Conservation (phyloP, 202 grass and related monocot genomes). For the Bolboschoenoplectus hybrid region DNA sequence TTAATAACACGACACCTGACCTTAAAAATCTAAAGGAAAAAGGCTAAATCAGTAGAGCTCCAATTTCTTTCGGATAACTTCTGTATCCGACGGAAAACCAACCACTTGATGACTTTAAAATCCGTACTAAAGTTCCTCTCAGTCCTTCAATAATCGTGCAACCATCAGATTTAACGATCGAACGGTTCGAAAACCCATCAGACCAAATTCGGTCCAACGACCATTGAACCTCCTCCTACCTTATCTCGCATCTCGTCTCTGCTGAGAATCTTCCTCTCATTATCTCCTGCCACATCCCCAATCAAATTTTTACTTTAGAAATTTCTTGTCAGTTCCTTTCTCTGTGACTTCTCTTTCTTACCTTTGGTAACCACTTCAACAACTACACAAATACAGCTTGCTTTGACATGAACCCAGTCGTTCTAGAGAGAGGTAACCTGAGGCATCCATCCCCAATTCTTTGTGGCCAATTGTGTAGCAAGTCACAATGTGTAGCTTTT, state of each 20-base stretch:
- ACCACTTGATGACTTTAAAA: too few species aligned
- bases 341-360: constrained; percentile 35
- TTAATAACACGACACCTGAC: constrained; percentile 62
- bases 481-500: not conserved
- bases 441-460: not conserved
- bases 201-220: too few species aligned
- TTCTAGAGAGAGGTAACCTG: not conserved
- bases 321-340: not conserved
- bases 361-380: constrained; percentile 46
- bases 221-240: too few species aligned
- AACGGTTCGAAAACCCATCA: too few species aligned
- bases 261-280: not conserved
- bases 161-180: too few species aligned
- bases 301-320: constrained; percentile 16
- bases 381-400: constrained; percentile 44
- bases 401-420: constrained; percentile 6
- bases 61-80: too few species aligned
- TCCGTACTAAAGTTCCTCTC: too few species aligned
- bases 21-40: constrained; percentile 89
- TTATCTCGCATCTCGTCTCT: not conserved
- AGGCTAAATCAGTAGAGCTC: constrained; percentile 31
- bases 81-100: too few species aligned
- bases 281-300: constrained; percentile 16
- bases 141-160: too few species aligned
- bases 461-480: not conserved